Percentiles rank a stretch among this genome's conserved stretches.
These are phyloP conservation scores for Psilocybe subaeruginosa DNA, from an alignment of 768 basidiomycete genomes.

Conservation along the genomic window DNA sequence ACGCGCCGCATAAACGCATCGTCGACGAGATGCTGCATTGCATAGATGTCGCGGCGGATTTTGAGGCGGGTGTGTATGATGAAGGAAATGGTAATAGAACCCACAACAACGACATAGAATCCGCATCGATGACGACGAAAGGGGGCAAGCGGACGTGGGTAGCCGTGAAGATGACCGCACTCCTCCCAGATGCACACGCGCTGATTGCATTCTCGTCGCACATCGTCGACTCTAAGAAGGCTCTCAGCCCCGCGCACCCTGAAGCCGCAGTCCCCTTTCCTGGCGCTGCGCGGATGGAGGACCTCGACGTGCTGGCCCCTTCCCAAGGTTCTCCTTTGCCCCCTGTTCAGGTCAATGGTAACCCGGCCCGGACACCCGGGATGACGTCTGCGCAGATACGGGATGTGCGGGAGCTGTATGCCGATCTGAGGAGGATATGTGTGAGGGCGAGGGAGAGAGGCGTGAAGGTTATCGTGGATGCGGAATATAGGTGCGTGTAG, in stretches of 20 bases:
- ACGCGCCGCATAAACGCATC: slow-evolving; percentile 56
- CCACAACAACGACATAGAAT: not conserved
- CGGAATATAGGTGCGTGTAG: slow-evolving; percentile 68
- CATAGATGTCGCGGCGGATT: slow-evolving; percentile 80
- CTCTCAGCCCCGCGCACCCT: not conserved
- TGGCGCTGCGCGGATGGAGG: slow-evolving; percentile 62
- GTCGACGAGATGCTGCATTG: slow-evolving; percentile 77
- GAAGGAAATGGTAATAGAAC: not conserved
- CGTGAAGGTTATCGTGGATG: slow-evolving; percentile 79
- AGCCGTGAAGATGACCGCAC: slow-evolving; percentile 83
- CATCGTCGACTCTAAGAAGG: slow-evolving; percentile 41
- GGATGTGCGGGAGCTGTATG: slow-evolving; percentile 61
- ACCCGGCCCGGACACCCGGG: too few species aligned
- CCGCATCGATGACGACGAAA: not conserved
- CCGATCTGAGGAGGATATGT: slow-evolving; percentile 68
- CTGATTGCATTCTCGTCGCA: slow-evolving; percentile 66
- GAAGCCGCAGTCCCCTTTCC: slow-evolving; percentile 61
- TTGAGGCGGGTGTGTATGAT: slow-evolving; percentile 56
- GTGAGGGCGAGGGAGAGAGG: slow-evolving; percentile 58
- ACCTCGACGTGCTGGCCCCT: slow-evolving; percentile 55
- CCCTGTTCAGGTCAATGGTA: slow-evolving; percentile 20
- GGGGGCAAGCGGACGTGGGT: slow-evolving; percentile 73
- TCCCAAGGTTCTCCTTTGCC: slow-evolving; percentile 34
- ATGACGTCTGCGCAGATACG: slow-evolving; percentile 47
- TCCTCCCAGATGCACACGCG: slow-evolving; percentile 64